Evolutionary conservation across 805 yeast species (phyloP).

Genomic region (Wilhelminamyces savonicus): DNA sequence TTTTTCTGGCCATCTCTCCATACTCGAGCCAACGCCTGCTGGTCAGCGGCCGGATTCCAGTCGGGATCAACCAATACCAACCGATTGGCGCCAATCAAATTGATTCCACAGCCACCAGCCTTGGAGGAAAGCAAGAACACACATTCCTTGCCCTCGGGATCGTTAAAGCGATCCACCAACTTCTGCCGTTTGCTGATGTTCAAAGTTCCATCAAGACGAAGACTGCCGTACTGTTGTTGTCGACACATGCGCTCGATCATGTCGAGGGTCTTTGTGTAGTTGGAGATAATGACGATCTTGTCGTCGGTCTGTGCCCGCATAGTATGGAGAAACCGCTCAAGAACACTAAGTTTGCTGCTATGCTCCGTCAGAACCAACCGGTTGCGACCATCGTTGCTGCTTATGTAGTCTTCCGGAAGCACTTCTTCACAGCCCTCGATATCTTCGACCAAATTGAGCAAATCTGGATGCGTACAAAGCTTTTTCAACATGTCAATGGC

Average conservation of each 20-base stretch:
- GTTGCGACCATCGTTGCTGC: constrained; percentile 44
- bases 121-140: constrained; percentile 86
- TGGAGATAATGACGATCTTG: constrained; percentile 89
- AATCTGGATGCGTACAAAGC: constrained; percentile 90
- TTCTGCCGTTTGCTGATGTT: constrained; percentile 87
- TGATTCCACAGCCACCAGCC: constrained; percentile 99
- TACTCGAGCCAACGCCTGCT: constrained; percentile 94
- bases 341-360: constrained; percentile 81
- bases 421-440: constrained; percentile 60
- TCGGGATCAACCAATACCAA: constrained; percentile 82
- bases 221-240: constrained; percentile 59
- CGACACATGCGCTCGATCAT: constrained; percentile 85
- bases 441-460: constrained; percentile 70
- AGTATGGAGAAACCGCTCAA: constrained; percentile 76
- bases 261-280: constrained; percentile 92
- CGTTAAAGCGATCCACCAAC: constrained; percentile 84
- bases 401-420: constrained; percentile 67
- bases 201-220: constrained; percentile 91
- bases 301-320: constrained; percentile 82
- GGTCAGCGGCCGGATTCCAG: constrained; percentile 99
- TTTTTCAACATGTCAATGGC: constrained; percentile 88
- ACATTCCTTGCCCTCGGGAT: constrained; percentile 84
- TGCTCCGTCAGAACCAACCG: constrained; percentile 72
- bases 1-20: constrained; percentile 99
- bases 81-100: constrained; percentile 93